Base-by-base conservation (phyloP, 164 flowering plant genomes). In the Sedum album region DNA sequence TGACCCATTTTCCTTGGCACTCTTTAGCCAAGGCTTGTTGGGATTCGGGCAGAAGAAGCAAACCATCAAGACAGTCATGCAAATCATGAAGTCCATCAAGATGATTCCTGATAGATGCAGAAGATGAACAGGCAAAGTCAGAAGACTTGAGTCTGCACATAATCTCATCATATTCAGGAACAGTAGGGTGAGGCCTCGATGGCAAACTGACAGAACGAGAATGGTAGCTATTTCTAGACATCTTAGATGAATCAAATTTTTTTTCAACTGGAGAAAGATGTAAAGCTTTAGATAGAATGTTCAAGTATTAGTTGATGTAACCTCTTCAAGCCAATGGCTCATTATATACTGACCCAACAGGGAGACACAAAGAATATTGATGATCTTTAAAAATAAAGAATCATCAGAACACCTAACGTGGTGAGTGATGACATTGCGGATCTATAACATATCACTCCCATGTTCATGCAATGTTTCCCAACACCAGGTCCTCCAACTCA, bases 131-230 rank as follows among this genome's bases (percentile, higher is more conserved):
- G 36, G 68, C 67, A 31, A 71, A 63, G 39, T 69, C 71, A 14
- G 73, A 57, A 48, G 69, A 38, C 33, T 33, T 74, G 23, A 76
- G 66, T 39, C 74, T 65, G 31, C 69, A 38, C 77, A 79, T 60
- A 6, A 74, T 75, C 66, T 67, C 69, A 36, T 76, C 74, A 10
- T 68, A 55, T 28, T 53, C 17, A 7, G 51, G 30, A 42, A 60
- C 25, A 33, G 72, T 42, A 13, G 79, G 81, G 69, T 79, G 79
- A 33, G 75, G 31, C 53, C 69, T 67, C 0, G 75, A 65, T 0
- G 79, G 79, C 36, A 76, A 72, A 68, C 81, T 79, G 41, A 67
- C 72, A 9, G 79, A 76, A 28, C 81, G 72, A 68, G 38, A 51
- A 68, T 76, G 81, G 46, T 17, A 39, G 20, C 35, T 41, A 44